Percentiles rank a stretch among this genome's conserved stretches.
These are phyloP conservation scores for Aspergillus ruber DNA, from an alignment of 2,329 filamentous ascomycete species.

Conservation along the genomic window DNA sequence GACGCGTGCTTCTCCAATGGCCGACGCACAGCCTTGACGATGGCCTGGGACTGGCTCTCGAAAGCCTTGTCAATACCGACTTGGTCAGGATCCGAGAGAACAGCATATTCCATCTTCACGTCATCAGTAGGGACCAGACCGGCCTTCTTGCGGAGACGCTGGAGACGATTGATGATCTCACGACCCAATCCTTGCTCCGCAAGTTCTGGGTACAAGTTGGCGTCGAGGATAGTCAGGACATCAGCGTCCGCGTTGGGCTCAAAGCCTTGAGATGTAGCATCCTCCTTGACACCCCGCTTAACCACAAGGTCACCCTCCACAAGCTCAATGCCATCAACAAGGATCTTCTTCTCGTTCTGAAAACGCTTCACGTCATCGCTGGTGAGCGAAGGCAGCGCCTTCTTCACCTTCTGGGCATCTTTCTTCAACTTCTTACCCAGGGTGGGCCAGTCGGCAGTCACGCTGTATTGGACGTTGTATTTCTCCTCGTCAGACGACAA, in stretches of 20 bases:
- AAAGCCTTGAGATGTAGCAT: slow-evolving; percentile 63
- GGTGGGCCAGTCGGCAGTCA: slow-evolving; percentile 84
- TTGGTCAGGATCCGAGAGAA: slow-evolving; percentile 71
- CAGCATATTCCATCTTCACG: slow-evolving; percentile 85
- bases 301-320: slow-evolving; percentile 77
- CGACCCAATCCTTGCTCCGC: slow-evolving; percentile 82
- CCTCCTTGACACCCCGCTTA: slow-evolving; percentile 69
- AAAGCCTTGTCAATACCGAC: slow-evolving; percentile 68
- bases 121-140: slow-evolving; percentile 87
- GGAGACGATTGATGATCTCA: slow-evolving; percentile 89
- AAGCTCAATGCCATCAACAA: slow-evolving; percentile 79
- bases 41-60: slow-evolving; percentile 57
- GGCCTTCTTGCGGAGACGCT: slow-evolving; percentile 88
- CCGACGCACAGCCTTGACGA: slow-evolving; percentile 71
- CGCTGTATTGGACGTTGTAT: slow-evolving; percentile 88
- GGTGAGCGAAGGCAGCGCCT: slow-evolving; percentile 71
- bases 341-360: slow-evolving; percentile 64
- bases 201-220: slow-evolving; percentile 73
- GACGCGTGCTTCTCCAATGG: slow-evolving; percentile 65
- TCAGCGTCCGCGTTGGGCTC: slow-evolving; percentile 87
- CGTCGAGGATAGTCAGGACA: slow-evolving; percentile 85
- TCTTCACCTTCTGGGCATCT: slow-evolving; percentile 85
- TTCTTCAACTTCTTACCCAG: slow-evolving; percentile 97
- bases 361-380: slow-evolving; percentile 78
- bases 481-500: slow-evolving; percentile 80